Evolutionary conservation across 306 rosid species (phyloP).

Genomic region (Rubus idaeus): DNA sequence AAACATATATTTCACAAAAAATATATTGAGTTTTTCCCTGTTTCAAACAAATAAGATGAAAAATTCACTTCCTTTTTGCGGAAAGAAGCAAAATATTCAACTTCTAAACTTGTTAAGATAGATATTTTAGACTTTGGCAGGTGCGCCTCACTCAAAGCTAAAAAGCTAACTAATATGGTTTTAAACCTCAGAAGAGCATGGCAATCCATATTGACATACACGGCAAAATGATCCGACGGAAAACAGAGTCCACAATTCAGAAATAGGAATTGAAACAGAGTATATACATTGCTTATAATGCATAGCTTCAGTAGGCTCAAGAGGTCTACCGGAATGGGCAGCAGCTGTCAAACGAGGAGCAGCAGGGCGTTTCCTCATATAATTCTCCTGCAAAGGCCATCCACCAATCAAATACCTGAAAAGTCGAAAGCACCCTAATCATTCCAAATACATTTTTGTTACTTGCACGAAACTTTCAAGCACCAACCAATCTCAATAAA

Average conservation of each 20-base stretch:
- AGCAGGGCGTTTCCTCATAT: constrained; percentile 83
- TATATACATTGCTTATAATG: constrained; percentile 1
- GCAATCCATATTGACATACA: not conserved
- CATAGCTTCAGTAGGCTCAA: constrained; percentile 62
- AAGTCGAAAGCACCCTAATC: constrained; percentile 22
- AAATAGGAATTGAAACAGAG: not conserved
- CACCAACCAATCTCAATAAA: not conserved
- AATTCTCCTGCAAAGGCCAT: constrained; percentile 78
- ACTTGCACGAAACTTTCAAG: not conserved
- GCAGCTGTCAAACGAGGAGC: constrained; percentile 44
- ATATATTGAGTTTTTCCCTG: not conserved
- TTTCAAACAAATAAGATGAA: not conserved
- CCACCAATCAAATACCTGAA: constrained; percentile 57
- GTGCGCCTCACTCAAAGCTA: not conserved
- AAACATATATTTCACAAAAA: not conserved
- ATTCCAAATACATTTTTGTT: not conserved
- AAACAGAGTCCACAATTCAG: not conserved
- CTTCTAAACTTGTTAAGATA: not conserved
- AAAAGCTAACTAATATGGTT: not conserved
- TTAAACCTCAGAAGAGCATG: not conserved
- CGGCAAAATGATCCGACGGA: not conserved
- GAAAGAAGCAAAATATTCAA: not conserved
- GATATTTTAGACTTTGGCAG: not conserved
- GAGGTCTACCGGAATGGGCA: constrained; percentile 31
- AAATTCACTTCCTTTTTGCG: not conserved